Evolutionary conservation across 345 rosid species (phyloP).

Genomic region (Arabidopsis arenosa): DNA sequence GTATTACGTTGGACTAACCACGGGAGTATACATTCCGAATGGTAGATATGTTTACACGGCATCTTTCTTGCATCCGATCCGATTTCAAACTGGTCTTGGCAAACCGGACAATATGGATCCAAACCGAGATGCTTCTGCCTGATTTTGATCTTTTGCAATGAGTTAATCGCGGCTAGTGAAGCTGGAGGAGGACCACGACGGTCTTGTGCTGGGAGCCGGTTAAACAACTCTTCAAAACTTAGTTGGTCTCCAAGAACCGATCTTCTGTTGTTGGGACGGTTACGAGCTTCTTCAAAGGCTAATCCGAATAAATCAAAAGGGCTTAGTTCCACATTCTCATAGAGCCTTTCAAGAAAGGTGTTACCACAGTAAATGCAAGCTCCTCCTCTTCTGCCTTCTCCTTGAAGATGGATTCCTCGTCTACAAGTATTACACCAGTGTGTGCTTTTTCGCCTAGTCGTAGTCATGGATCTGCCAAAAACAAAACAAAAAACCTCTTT

Average conservation of each 20-base stretch:
- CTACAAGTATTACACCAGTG: constrained; percentile 45
- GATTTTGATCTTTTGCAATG: constrained; percentile 40
- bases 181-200: constrained; percentile 48
- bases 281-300: constrained; percentile 38
- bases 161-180: constrained; percentile 17
- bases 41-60: constrained; percentile 48
- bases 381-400: constrained; percentile 32
- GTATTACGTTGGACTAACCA: constrained; percentile 42
- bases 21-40: constrained; percentile 34
- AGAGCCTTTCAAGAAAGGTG: constrained; percentile 31
- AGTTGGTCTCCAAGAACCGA: constrained; percentile 20
- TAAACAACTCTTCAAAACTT: constrained; percentile 39
- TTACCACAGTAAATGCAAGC: constrained; percentile 41
- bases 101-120: constrained; percentile 33
- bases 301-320: constrained; percentile 37
- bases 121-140: constrained; percentile 34
- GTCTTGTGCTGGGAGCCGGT: constrained; percentile 38
- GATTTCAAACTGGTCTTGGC: constrained; percentile 44
- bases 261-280: constrained; percentile 31
- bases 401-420: constrained; percentile 31
- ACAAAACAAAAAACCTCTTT: neutral
- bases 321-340: constrained; percentile 38
- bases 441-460: constrained; percentile 36
- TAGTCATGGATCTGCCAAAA: constrained; percentile 32
- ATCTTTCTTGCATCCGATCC: constrained; percentile 43